phyloP scores from a whole-genome alignment of 116 monocot genomes.

The Cymodocea nodosa region DNA sequence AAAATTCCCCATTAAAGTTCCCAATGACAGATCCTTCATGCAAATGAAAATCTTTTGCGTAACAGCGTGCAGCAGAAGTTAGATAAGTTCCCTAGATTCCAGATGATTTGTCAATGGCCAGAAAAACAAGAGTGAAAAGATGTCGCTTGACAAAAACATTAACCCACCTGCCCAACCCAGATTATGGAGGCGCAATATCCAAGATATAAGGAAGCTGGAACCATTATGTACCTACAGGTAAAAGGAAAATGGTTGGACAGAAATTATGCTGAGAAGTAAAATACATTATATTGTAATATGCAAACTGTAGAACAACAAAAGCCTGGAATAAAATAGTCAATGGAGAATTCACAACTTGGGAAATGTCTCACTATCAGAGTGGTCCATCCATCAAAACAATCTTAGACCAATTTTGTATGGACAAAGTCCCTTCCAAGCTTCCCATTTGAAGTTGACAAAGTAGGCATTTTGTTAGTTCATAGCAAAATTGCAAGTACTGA shows the following conservation, averaged over 20 bases:
- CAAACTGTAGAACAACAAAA: not conserved
- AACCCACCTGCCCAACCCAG: constrained; percentile 86
- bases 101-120: constrained; percentile 1
- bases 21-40: constrained; percentile 86
- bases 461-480: too few relatives aligned
- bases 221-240: constrained; percentile 84
- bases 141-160: not conserved
- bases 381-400: too few relatives aligned
- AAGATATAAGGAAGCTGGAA: constrained; percentile 88
- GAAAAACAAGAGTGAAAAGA: not conserved
- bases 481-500: too few relatives aligned
- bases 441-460: too few relatives aligned
- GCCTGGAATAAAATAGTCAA: not conserved
- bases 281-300: not conserved
- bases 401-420: too few relatives aligned
- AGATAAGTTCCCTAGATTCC: constrained; percentile 74
- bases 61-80: constrained; percentile 64
- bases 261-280: not conserved
- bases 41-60: constrained; percentile 67
- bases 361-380: too few relatives aligned
- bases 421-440: too few relatives aligned
- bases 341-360: too few relatives aligned
- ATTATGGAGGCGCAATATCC: constrained; percentile 87
- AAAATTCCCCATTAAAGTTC: constrained; percentile 94
- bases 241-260: not conserved